These are phyloP conservation scores for Backusella westeae DNA, from an alignment of 192 early-diverging fungal species.

Conservation along the genomic window DNA sequence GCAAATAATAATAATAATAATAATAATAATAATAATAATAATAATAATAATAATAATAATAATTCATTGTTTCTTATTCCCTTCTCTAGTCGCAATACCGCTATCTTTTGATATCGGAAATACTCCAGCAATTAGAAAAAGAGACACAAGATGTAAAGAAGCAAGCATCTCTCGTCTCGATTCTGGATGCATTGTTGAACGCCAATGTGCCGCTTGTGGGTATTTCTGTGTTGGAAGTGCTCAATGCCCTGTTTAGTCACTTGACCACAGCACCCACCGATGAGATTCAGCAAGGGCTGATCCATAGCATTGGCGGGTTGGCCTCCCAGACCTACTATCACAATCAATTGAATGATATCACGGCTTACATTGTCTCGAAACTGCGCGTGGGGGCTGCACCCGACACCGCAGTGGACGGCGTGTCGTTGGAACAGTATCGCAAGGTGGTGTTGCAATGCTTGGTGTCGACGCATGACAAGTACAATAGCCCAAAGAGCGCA, in stretches of 20 bases:
- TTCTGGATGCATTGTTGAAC: constrained; percentile 41
- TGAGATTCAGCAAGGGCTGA: constrained; percentile 17
- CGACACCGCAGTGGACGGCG: constrained; percentile 33
- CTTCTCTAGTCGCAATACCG: constrained; percentile 47
- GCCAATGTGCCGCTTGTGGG: constrained; percentile 41
- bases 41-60: no score
- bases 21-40: no score
- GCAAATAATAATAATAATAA: no score
- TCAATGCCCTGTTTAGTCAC: constrained; percentile 41
- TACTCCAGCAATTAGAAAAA: constrained; percentile 41
- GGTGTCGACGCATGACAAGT: constrained; percentile 38
- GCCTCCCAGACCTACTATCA: constrained; percentile 56
- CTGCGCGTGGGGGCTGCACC: constrained; percentile 21
- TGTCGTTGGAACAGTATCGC: constrained; percentile 40
- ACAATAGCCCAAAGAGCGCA: neutral
- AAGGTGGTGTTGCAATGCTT: constrained; percentile 43
- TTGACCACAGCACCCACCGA: constrained; percentile 36
- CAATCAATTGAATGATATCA: constrained; percentile 58
- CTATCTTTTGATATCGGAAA: constrained; percentile 47
- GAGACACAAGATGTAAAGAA: constrained; percentile 20
- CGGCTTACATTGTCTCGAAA: constrained; percentile 47
- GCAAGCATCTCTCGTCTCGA: constrained; percentile 42
- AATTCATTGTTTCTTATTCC: neutral
- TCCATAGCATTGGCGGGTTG: constrained; percentile 38
- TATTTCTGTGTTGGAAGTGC: constrained; percentile 50